Evolutionary conservation across 805 yeast species (phyloP).

Genomic region (Candida nemodendra): DNA sequence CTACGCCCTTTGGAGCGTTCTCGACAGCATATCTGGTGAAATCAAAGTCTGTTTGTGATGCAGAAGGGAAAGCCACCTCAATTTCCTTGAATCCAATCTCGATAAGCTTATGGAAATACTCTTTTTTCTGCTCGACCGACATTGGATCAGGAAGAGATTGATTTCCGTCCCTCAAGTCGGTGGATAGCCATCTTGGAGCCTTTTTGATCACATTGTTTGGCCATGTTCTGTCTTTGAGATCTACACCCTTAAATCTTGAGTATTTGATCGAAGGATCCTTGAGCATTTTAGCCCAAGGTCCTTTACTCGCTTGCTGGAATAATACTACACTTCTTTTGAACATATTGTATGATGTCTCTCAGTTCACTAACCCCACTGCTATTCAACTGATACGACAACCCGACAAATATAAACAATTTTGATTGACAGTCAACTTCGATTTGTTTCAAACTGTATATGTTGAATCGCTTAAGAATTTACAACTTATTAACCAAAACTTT

Average conservation of each 20-base stretch:
- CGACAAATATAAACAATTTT: no score
- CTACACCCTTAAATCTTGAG: conserved; percentile 51
- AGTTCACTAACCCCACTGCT: no score
- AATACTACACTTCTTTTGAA: conserved; percentile 28
- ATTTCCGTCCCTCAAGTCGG: conserved; percentile 80
- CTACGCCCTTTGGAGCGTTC: conserved; percentile 72
- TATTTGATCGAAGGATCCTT: conserved; percentile 68
- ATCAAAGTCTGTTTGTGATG: conserved; percentile 80
- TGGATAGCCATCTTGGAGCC: conserved; percentile 79
- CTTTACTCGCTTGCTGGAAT: conserved; percentile 29
- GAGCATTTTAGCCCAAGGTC: conserved; percentile 50
- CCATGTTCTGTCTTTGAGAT: conserved; percentile 67
- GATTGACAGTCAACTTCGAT: no score
- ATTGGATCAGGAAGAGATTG: conserved; percentile 82
- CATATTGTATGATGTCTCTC: conserved; percentile 24
- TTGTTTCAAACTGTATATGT: no score
- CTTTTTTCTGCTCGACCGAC: conserved; percentile 72
- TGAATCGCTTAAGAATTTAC: no score
- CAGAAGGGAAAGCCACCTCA: conserved; percentile 79
- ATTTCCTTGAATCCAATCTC: conserved; percentile 79
- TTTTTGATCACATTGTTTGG: conserved; percentile 62
- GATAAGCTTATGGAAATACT: conserved; percentile 67
- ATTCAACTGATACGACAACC: no score
- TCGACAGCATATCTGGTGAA: conserved; percentile 79
- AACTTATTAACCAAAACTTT: no score